phyloP scores from a whole-genome alignment of 1,284 basidiomycete genomes.

The Naganishia sp. region DNA sequence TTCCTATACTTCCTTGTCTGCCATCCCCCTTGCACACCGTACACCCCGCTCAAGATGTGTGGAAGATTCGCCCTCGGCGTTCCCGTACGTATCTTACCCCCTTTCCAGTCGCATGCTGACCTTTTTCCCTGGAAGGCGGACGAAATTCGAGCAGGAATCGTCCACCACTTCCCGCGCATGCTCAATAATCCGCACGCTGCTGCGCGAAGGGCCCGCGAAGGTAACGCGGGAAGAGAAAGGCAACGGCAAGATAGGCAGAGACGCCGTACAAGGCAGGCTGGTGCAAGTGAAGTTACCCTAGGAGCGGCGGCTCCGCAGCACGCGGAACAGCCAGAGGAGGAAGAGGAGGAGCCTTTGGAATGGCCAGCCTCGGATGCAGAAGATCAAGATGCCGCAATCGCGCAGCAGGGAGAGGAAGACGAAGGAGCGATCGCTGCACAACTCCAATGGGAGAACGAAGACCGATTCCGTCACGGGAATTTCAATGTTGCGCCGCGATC shows the following conservation, averaged over 20 bases:
- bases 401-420: slow-evolving; percentile 40
- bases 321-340: slow-evolving; percentile 3
- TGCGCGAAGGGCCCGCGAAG: slow-evolving; percentile 38
- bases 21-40: background rate
- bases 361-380: slow-evolving; percentile 21
- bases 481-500: slow-evolving; percentile 51
- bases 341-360: slow-evolving; percentile 28
- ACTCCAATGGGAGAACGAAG: slow-evolving; percentile 23
- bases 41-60: slow-evolving; percentile 57
- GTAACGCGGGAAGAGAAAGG: slow-evolving; percentile 40
- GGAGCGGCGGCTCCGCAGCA: background rate
- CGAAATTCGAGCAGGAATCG: slow-evolving; percentile 47
- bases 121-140: slow-evolving; percentile 64
- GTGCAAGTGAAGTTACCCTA: background rate
- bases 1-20: background rate
- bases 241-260: slow-evolving; percentile 14
- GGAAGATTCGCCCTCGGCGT: slow-evolving; percentile 65
- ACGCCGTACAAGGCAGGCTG: background rate
- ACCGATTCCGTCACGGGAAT: slow-evolving; percentile 35
- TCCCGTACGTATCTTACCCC: slow-evolving; percentile 51
- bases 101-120: slow-evolving; percentile 47
- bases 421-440: background rate
- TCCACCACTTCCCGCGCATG: slow-evolving; percentile 41
- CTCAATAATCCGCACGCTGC: slow-evolving; percentile 3
- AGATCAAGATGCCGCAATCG: slow-evolving; percentile 31